Percentiles rank a stretch among this genome's conserved stretches.
phyloP scores from a whole-genome alignment of 2,329 filamentous ascomycete species.

The Iodosphaeria phyllophila region DNA sequence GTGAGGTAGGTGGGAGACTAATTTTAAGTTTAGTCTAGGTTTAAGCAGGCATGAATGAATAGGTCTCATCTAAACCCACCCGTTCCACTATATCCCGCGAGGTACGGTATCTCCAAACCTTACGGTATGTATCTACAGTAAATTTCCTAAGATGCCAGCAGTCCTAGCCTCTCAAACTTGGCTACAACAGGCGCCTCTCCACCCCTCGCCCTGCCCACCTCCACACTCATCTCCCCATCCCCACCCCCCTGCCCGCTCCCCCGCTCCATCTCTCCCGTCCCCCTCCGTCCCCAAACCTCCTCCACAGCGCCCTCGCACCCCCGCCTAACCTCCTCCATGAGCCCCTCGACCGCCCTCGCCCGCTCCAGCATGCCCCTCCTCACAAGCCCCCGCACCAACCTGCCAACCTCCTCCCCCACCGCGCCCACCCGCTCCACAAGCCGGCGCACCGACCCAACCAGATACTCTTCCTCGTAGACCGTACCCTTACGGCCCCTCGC shows the following conservation, averaged over 20 bases:
- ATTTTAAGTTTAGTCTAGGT: too few species aligned
- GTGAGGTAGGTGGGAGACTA: too few species aligned
- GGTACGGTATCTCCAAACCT: neutral
- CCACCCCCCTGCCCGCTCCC: constrained; percentile 8
- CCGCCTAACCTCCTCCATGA: constrained; percentile 56
- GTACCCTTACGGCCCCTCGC: constrained; percentile 90
- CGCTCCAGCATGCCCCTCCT: constrained; percentile 75
- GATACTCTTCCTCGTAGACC: constrained; percentile 94
- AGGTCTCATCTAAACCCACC: too few species aligned
- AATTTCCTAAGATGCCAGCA: constrained; percentile 24
- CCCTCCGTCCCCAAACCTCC: constrained; percentile 44
- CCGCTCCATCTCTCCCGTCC: constrained; percentile 6
- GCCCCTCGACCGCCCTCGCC: constrained; percentile 55
- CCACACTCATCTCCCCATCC: constrained; percentile 6
- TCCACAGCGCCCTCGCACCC: constrained; percentile 46
- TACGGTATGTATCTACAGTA: neutral
- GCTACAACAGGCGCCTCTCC: constrained; percentile 29
- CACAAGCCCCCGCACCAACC: constrained; percentile 59
- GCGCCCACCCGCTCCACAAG: constrained; percentile 68
- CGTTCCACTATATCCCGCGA: too few species aligned
- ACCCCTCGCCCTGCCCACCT: constrained; percentile 3
- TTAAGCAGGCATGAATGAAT: too few species aligned
- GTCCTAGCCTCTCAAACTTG: constrained; percentile 26
- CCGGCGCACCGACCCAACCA: constrained; percentile 70
- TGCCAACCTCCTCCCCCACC: constrained; percentile 50